Base-by-base conservation (phyloP, 2,329 filamentous ascomycete species). In the Ascomycota sp. region DNA sequence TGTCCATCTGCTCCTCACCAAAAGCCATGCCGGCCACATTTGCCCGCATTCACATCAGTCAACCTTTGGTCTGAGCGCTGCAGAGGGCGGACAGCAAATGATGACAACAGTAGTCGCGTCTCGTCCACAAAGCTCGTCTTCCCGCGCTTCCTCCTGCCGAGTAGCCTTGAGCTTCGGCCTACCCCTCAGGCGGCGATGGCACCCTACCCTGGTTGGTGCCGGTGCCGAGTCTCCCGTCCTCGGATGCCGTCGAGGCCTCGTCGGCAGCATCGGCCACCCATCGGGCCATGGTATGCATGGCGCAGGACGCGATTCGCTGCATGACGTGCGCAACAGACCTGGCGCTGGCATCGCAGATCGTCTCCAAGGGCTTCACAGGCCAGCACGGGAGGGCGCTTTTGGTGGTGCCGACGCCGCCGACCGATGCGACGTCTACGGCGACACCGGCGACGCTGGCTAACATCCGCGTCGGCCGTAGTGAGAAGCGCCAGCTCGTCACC, bases 321-420 rank as follows among this genome's bases (percentile, higher is more conserved):
- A 53, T 56, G 22, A 55, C 49, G 29, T 76, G 71, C 52, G 57
- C 65, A 9, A 54, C 61, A 32, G 68, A 76, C 45, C 46, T 76
- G n/a, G 70, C 68, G 12, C 68, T 69, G 41, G 45, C 56, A 11
- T 58, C 62, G 9, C 69, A 75, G 44, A 65, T 76, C 35, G 59
- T 76, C 24, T 69, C 62, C 36, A 75, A 75, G 44, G 65, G 68
- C 37, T 77, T 76, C 51, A 72, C 64, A 0, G 72, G 72, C 12
- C 67, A 69, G 13, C 63, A 74, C 45, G 72, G 72, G 5, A 62
- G 69, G 17, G 71, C 70, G 9, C 72, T 65, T 43, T 59, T 77
- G 29, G 65, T 75, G 29, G 54, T 63, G 28, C 55, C 54, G 13
- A 41, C 43, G 19, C 35, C 41, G n/a, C 36, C 35, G 13, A 40